Conservation (phyloP, 116 monocot species). For the Dioscorea cayenensis region DNA sequence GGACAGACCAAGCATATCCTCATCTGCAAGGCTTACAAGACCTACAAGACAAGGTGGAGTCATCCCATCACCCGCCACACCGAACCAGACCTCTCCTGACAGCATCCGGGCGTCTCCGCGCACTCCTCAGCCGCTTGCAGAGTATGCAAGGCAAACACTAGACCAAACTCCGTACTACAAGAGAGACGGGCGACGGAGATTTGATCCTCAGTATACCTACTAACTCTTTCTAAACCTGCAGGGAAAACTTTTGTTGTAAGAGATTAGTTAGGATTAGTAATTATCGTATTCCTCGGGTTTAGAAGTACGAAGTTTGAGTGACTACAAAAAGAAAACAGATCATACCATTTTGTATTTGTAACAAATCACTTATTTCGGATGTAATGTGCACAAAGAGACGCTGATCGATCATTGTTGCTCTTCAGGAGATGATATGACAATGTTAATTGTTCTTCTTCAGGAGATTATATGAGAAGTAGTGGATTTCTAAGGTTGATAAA, state of each 20-base stretch:
- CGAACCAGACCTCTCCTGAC: slow-evolving; percentile 9
- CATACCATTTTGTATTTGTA: too few relatives aligned
- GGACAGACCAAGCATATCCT: slow-evolving; percentile 36
- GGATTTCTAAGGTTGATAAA: too few relatives aligned
- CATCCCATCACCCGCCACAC: slow-evolving; percentile 22
- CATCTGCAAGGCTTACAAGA: slow-evolving; percentile 1
- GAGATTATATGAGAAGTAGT: too few relatives aligned
- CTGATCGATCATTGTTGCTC: too few relatives aligned
- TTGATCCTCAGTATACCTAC: slow-evolving; percentile 76
- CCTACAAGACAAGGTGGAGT: slow-evolving; percentile 5
- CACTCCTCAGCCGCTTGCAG: slow-evolving; percentile 69
- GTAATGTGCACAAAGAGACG: too few relatives aligned
- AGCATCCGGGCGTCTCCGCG: slow-evolving; percentile 30
- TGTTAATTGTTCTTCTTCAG: too few relatives aligned
- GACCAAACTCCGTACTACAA: slow-evolving; percentile 91
- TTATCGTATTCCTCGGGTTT: too few relatives aligned
- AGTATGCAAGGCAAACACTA: slow-evolving; percentile 76
- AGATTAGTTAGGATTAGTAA: too few relatives aligned
- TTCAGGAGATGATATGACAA: too few relatives aligned
- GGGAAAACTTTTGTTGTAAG: neutral
- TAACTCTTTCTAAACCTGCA: slow-evolving; percentile 13
- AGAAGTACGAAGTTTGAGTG: too few relatives aligned
- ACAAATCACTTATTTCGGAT: too few relatives aligned
- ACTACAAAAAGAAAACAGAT: too few relatives aligned
- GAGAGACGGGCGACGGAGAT: slow-evolving; percentile 51